Evolutionary conservation across 805 yeast species (phyloP), one percentile per base, ranked within the genome.

Genomic region (Cyberlindnera saturnus): DNA sequence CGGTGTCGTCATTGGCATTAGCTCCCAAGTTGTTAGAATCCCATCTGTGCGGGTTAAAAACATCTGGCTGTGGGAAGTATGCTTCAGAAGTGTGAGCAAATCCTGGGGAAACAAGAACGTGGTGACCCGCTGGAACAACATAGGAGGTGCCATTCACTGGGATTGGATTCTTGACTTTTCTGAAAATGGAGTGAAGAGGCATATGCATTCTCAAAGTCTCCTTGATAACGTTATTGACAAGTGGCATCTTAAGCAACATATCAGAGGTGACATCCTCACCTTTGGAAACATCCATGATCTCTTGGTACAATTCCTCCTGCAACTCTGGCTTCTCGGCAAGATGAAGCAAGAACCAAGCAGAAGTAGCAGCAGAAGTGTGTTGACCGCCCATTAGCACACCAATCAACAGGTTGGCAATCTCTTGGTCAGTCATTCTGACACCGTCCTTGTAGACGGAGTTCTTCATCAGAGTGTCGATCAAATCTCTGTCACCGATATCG

Each of bases 351-450:
- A 81, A 81, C 99, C 99, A 93, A 15, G 97, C 85, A 34, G 96
- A 86, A 18, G 99, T 93, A 19, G 98, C 77, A 36, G 98, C 93
- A 50, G 96, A 85, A 23, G 99, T 93, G 66, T 93, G 99, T 71
- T 93, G 99, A 50, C 99, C 99, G 58, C 99, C 99, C 99, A 93
- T 93, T 48, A 93, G 74, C 43, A 93, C 84, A 65, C 98, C 99
- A 65, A 93, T 91, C 64, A 89, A 71, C 64, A 93, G 73, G 66
- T 90, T 86, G 39, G 98, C 93, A 60, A 93, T 88, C 69, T 93
- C 96, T 63, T 82, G 82, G 64, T 93, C 99, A 23, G 96, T 83
- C 97, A 93, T 90, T 59, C 75, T 74, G 39, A 82, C 81, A 56
- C 99, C 99, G 62, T 93, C 98, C 64, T 87, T 90, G 70, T 93